Conservation (phyloP, 768 basidiomycete genomes). For the Mycena vitilis region DNA sequence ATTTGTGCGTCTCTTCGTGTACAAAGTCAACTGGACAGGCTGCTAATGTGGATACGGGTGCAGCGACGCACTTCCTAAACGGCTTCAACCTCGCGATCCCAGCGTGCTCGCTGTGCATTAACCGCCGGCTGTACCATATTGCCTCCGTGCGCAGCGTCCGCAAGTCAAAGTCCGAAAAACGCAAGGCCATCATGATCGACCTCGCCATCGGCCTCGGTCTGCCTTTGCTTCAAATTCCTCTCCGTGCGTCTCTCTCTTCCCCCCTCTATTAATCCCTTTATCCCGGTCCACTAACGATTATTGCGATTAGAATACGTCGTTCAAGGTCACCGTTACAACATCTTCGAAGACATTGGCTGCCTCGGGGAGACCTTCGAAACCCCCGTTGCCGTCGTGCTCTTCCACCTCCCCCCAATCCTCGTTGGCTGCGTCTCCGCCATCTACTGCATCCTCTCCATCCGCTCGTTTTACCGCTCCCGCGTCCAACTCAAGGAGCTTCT, state of each 20-base stretch:
- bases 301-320: slow-evolving; percentile 59
- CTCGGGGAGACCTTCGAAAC: slow-evolving; percentile 62
- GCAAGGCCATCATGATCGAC: slow-evolving; percentile 61
- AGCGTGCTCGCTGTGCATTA: no score
- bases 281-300: neutral
- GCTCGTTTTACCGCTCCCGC: slow-evolving; percentile 52
- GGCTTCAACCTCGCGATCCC: slow-evolving; percentile 61
- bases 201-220: slow-evolving; percentile 64
- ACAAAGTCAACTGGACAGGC: neutral
- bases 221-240: slow-evolving; percentile 60
- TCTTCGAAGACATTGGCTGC: slow-evolving; percentile 70
- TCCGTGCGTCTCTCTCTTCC: slow-evolving; percentile 50
- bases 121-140: slow-evolving; percentile 73
- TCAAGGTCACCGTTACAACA: slow-evolving; percentile 71
- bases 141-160: slow-evolving; percentile 63
- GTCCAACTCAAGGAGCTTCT: slow-evolving; percentile 57
- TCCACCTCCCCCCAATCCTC: slow-evolving; percentile 54
- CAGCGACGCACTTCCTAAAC: slow-evolving; percentile 60
- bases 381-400: slow-evolving; percentile 55
- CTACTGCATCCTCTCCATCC: slow-evolving; percentile 43
- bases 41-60: no score
- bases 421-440: slow-evolving; percentile 54
- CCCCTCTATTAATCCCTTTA: neutral
- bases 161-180: slow-evolving; percentile 62
- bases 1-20: slow-evolving; percentile 51